Evolutionary conservation across 2,329 filamentous ascomycete genomes (phyloP), one percentile per base, ranked within the genome.

Genomic region (Dothiorella sarmentorum): DNA sequence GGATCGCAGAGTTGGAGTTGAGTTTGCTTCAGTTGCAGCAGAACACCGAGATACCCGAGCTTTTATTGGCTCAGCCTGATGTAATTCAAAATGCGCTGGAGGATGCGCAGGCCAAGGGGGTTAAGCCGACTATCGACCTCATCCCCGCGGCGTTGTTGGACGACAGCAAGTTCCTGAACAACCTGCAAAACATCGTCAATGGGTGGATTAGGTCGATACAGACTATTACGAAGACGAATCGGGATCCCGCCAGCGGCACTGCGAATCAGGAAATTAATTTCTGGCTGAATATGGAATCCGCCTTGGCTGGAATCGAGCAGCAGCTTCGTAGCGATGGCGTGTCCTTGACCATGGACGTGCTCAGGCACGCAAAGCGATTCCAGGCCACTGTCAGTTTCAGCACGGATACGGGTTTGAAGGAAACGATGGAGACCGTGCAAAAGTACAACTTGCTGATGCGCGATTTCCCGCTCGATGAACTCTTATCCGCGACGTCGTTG

Each of bases 371-470:
- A 51, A 99, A 99, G 78, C 90, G 95, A 69, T 97, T 97, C 76
- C 92, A 97, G 76, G 93, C 94, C 10, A 97, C 93, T 2, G 90
- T 97, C 67, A 97, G 93, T 77, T 97, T 99, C 72, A 89, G 88
- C 33, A 90, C 94, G 2, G 95, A 99, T 74, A 99, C 94, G 33
- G 93, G 94, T 2, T 75, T 99, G 71, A 96, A 96, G 73, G 94
- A 99, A 75, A 91, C 91, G 22, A 94, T 92, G 73, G 94, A 99
- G 62, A 89, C 90, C 71, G 95, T 99, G 45, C 91, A 96, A 73
- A 97, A 97, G 75, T 99, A 97, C 80, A 99, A 99, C 71, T 90
- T 96, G 76, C 83, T 99, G 22, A 97, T 99, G 90, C 88, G 94
- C 63, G 95, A 99, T 72, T 97, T 99, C 63, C 94, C 94, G 0